These are phyloP conservation scores for Talaromyces amestolkiae DNA, from an alignment of 2,329 filamentous ascomycete species.

Conservation along the genomic window DNA sequence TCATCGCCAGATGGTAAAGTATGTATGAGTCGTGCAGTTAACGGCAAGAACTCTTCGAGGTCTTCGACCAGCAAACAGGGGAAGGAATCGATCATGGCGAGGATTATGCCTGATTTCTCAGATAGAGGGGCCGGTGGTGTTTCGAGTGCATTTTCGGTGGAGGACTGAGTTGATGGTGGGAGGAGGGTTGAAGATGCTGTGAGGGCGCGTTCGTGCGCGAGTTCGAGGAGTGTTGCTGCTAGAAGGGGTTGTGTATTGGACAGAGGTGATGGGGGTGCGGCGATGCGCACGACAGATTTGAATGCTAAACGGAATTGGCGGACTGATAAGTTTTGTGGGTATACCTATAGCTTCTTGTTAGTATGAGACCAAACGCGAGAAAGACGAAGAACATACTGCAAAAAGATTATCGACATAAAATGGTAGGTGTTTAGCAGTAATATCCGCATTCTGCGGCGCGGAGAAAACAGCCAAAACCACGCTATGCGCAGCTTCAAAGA, in stretches of 20 bases:
- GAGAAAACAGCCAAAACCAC: slow-evolving; percentile 77
- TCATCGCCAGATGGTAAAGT: slow-evolving; percentile 51
- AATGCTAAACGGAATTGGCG: slow-evolving; percentile 88
- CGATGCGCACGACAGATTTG: slow-evolving; percentile 77
- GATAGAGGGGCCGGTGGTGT: slow-evolving; percentile 47
- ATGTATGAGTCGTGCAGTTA: slow-evolving; percentile 67
- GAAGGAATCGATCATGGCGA: slow-evolving; percentile 76
- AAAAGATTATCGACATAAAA: slow-evolving; percentile 83
- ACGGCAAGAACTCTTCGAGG: slow-evolving; percentile 76
- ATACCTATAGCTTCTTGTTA: slow-evolving; percentile 50
- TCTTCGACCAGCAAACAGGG: slow-evolving; percentile 68
- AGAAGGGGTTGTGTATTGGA: slow-evolving; percentile 71
- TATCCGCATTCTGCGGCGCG: slow-evolving; percentile 69
- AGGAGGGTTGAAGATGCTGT: slow-evolving; percentile 53
- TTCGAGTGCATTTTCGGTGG: slow-evolving; percentile 35
- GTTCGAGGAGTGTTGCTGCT: slow-evolving; percentile 77
- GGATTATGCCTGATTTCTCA: slow-evolving; percentile 72
- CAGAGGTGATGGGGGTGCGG: slow-evolving; percentile 74
- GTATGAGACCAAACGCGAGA: not conserved
- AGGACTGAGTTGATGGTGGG: slow-evolving; percentile 39
- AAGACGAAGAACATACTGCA: slow-evolving; percentile 40
- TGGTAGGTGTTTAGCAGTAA: slow-evolving; percentile 70
- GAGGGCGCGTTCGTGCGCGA: slow-evolving; percentile 65
- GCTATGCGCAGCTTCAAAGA: slow-evolving; percentile 89
- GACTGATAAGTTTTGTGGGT: slow-evolving; percentile 73